These are phyloP conservation scores for Kuraishia molischiana DNA, from an alignment of 805 yeast genomes.

Conservation along the genomic window DNA sequence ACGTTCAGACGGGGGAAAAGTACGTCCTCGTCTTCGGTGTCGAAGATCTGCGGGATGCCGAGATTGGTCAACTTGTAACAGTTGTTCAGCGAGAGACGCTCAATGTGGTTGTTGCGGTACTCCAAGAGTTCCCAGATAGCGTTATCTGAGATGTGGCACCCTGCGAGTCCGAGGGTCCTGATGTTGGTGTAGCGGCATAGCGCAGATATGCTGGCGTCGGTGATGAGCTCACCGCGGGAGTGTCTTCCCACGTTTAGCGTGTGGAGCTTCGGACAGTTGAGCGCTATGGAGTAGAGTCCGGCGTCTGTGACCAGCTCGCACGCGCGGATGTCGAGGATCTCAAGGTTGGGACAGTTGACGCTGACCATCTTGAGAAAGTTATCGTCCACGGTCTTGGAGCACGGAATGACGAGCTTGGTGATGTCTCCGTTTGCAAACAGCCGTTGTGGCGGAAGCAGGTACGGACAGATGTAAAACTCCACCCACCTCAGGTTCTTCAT, in stretches of 20 bases:
- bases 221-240: conserved; percentile 50
- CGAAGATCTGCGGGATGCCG: conserved; percentile 38
- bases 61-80: conserved; percentile 52
- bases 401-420: conserved; percentile 54
- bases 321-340: conserved; percentile 69
- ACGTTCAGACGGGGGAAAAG: conserved; percentile 51
- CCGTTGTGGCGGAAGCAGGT: conserved; percentile 41
- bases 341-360: conserved; percentile 45
- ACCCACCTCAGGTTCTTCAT: conserved; percentile 52
- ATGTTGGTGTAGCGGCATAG: conserved; percentile 48
- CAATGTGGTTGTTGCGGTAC: conserved; percentile 31
- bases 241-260: conserved; percentile 78
- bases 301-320: conserved; percentile 71
- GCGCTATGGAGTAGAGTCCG: conserved; percentile 61
- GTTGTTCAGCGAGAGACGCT: conserved; percentile 66
- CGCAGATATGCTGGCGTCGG: conserved; percentile 57
- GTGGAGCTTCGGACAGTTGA: conserved; percentile 44
- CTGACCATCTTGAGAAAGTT: conserved; percentile 42
- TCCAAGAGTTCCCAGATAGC: conserved; percentile 74
- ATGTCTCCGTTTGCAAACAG: conserved; percentile 34
- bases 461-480: conserved; percentile 80
- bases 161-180: conserved; percentile 79
- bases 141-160: conserved; percentile 71
- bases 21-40: conserved; percentile 5
- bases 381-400: conserved; percentile 57